These are phyloP conservation scores for Boletus reticulatus DNA, from an alignment of 768 basidiomycete genomes.

Conservation along the genomic window DNA sequence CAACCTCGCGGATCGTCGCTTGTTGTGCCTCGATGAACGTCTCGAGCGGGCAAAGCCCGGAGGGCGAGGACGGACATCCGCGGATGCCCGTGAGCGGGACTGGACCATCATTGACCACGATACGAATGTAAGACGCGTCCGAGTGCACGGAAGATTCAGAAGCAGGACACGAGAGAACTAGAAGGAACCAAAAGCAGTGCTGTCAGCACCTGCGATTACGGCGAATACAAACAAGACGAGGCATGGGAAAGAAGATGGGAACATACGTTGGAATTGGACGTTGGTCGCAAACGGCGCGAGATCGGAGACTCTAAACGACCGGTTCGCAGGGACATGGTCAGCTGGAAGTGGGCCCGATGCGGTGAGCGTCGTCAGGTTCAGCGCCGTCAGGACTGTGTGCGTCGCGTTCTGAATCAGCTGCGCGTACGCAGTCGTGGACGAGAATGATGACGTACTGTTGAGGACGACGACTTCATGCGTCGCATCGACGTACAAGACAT, in stretches of 20 bases:
- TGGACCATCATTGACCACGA: constrained; percentile 87
- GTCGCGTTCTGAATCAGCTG: neutral
- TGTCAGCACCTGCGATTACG: neutral
- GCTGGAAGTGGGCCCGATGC: constrained; percentile 70
- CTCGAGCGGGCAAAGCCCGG: constrained; percentile 72
- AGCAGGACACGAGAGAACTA: constrained; percentile 59
- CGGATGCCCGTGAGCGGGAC: constrained; percentile 75
- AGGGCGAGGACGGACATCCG: constrained; percentile 60
- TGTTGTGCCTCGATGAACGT: constrained; percentile 71
- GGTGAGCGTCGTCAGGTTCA: constrained; percentile 78
- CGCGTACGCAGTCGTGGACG: neutral
- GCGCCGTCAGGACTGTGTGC: constrained; percentile 68
- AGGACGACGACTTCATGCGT: constrained; percentile 91
- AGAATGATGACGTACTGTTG: constrained; percentile 51
- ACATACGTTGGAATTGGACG: constrained; percentile 79
- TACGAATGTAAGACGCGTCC: constrained; percentile 59
- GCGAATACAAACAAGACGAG: neutral
- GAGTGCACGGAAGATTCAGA: neutral
- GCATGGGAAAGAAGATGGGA: constrained; percentile 25
- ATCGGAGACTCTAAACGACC: constrained; percentile 71
- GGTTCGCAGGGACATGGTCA: constrained; percentile 63
- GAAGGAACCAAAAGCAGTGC: neutral
- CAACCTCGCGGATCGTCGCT: constrained; percentile 59
- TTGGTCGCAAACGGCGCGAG: constrained; percentile 89
- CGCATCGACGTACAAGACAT: constrained; percentile 82